Evolutionary conservation across 257 asterid genomes (phyloP).

Genomic region (Solanum neorickii): DNA sequence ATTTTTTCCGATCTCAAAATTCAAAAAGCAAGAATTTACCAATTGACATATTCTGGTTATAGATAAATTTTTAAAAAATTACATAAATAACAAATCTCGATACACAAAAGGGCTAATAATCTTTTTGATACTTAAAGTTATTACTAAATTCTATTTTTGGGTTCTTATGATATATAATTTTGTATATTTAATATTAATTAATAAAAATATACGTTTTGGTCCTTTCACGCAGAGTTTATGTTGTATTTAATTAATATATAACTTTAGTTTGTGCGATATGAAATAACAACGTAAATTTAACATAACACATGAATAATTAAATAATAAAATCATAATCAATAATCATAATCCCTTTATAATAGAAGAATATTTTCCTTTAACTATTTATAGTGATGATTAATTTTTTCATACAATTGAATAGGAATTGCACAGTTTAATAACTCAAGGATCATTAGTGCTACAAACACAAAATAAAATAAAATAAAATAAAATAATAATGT

Average conservation of each 20-base stretch:
- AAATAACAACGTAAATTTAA: background rate
- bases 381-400: background rate
- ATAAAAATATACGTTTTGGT: background rate
- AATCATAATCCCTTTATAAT: background rate
- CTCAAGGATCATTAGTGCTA: background rate
- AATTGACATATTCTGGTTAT: background rate
- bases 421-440: background rate
- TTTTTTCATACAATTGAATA: background rate
- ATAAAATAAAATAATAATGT: no score
- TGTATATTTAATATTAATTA: background rate
- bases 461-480: background rate
- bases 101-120: background rate
- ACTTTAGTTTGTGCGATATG: background rate
- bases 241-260: background rate
- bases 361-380: background rate
- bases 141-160: background rate
- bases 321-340: background rate
- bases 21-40: background rate
- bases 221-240: background rate
- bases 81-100: accelerated
- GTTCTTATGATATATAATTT: background rate
- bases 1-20: background rate
- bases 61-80: background rate
- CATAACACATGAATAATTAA: background rate
- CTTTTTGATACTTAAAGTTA: background rate